Evolutionary conservation across 352 stramenopile genomes (phyloP).

Genomic region (Peronospora belbahrii): DNA sequence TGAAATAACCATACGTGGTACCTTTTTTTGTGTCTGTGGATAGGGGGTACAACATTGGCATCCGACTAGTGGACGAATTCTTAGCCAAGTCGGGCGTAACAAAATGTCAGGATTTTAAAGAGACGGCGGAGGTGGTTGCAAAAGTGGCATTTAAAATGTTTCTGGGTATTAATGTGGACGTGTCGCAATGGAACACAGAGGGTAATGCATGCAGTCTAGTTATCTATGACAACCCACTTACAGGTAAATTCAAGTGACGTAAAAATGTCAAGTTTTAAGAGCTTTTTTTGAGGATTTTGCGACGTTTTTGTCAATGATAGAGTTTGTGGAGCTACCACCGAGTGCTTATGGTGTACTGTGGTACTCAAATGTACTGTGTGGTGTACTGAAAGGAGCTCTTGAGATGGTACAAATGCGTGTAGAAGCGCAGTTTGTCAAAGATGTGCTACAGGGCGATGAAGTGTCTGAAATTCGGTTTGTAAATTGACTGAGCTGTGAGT

Average conservation of each 20-base stretch:
- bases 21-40: too few species aligned
- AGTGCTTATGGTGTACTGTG: constrained; percentile 86
- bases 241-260: constrained; percentile 24
- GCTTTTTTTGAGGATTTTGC: neutral
- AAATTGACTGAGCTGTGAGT: neutral
- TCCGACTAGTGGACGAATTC: constrained; percentile 96
- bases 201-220: constrained; percentile 87
- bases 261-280: neutral
- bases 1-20: too few species aligned
- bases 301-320: constrained; percentile 19
- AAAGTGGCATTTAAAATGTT: constrained; percentile 98
- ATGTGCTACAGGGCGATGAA: constrained; percentile 79
- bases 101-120: constrained; percentile 83
- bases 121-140: constrained; percentile 92
- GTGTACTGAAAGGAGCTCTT: constrained; percentile 91
- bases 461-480: constrained; percentile 77
- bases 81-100: constrained; percentile 90
- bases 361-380: constrained; percentile 96
- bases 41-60: constrained; percentile 95
- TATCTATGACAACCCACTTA: constrained; percentile 95
- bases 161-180: constrained; percentile 91
- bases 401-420: constrained; percentile 93
- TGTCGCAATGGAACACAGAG: constrained; percentile 86
- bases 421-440: constrained; percentile 78
- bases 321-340: constrained; percentile 87